Base-by-base conservation (phyloP, 305 asterid species). In the Fraxinus velutina region DNA sequence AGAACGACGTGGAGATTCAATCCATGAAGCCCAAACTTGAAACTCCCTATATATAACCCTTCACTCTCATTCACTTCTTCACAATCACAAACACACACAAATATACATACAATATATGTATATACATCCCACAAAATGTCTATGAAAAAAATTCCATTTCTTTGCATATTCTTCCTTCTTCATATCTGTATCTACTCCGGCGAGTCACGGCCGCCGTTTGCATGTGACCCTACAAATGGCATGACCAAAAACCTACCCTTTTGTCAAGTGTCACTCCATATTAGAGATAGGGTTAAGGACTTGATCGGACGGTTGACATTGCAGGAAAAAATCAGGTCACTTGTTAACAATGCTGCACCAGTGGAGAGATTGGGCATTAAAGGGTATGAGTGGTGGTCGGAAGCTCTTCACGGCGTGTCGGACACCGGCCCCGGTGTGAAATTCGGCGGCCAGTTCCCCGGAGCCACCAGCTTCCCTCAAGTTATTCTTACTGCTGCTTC, bases 311-410 rank as follows among this genome's bases (percentile, higher is more conserved):
- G 98, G 42, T 30, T 94, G 52, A 90, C 89, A 29, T 71, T 94
- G 87, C 92, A 72, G 62, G 98, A 94, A 70, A 94, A 94, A 50
- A 86, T 92, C 0, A 73, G 93, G 79, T 70, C 80, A n/a, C 79
- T 94, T 1, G 98, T 90, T 13, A 94, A 92, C 52, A 91, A 90
- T 87, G 98, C 98, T 1, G 95, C 97, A 0, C 92, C 94, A 33
- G 90, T 94, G 0, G 88, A 80, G 7, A 80, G 98, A 78, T 83
- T 92, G 2, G 97, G 97, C 9, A 90, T 94, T 1, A 78, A 71
- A 44, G 91, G 97, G 12, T 92, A 90, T 82, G 95, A 94, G 90
- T 92, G 98, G 98, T 94, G 98, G 98, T 92, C 97, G 66, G 98
- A 94, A 89, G 98, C 97, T 0, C 90, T 94, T 3, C 98, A 94